Percentiles rank a stretch among this genome's conserved stretches.
phyloP scores from a whole-genome alignment of 208 protist species.

The Histomonas meleagridis region DNA sequence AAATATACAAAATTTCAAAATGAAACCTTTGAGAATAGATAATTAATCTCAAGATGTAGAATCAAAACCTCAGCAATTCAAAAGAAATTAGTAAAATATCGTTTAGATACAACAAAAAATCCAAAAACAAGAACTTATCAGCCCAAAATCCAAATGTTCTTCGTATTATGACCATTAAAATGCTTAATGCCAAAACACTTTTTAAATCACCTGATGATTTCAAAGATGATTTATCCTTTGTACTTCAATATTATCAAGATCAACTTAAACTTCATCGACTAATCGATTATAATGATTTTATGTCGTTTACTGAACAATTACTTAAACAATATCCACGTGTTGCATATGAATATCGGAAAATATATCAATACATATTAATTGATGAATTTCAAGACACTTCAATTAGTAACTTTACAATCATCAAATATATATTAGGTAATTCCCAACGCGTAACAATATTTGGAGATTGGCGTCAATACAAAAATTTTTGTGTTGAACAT shows the following conservation, averaged over 20 bases:
- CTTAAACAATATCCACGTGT: conserved; percentile 38
- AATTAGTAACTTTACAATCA: conserved; percentile 29
- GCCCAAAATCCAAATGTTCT: too few relatives aligned
- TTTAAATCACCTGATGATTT: background rate
- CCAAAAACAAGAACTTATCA: too few relatives aligned
- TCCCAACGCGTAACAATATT: background rate
- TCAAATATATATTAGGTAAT: conserved; percentile 31
- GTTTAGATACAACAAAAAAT: too few relatives aligned
- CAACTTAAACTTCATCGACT: background rate
- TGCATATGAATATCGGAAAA: background rate
- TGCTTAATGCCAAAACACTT: conserved; percentile 27
- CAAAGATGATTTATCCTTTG: background rate
- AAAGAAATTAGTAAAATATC: too few relatives aligned
- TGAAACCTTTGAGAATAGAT: too few relatives aligned
- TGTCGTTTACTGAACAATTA: conserved; percentile 40
- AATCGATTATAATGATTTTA: conserved; percentile 46
- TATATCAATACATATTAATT: conserved; percentile 40
- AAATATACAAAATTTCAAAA: too few relatives aligned
- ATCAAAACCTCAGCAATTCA: too few relatives aligned
- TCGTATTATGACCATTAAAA: background rate
- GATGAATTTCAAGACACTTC: conserved; percentile 47
- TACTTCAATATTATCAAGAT: conserved; percentile 37
- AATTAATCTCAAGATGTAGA: too few relatives aligned
- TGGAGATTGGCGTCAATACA: conserved; percentile 14
- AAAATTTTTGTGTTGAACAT: too few relatives aligned